These are phyloP conservation scores for Fusarium odoratissimum DNA, from an alignment of 2,329 filamentous ascomycete species.

Conservation along the genomic window DNA sequence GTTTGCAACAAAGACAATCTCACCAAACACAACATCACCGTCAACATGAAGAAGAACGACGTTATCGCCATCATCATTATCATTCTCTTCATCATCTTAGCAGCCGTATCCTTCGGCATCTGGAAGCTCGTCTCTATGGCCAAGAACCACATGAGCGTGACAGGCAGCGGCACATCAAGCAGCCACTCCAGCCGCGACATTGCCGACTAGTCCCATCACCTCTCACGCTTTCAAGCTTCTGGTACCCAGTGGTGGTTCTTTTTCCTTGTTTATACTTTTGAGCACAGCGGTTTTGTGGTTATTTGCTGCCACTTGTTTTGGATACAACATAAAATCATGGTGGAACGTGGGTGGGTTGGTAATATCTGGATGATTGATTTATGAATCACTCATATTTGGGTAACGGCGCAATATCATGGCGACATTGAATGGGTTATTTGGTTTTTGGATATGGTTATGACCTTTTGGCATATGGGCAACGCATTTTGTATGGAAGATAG, in stretches of 20 bases:
- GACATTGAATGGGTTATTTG: neutral
- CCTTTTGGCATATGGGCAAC: neutral
- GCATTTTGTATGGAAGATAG: slow-evolving; percentile 20
- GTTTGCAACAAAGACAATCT: neutral
- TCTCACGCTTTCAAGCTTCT: neutral
- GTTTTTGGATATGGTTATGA: slow-evolving; percentile 7
- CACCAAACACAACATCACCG: slow-evolving; percentile 18
- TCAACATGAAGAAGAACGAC: slow-evolving; percentile 72
- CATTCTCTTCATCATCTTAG: slow-evolving; percentile 71
- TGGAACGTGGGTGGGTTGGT: slow-evolving; percentile 12
- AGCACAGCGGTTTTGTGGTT: slow-evolving; percentile 21
- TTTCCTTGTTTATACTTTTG: slow-evolving; percentile 16
- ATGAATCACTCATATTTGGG: slow-evolving; percentile 27
- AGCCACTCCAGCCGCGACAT: slow-evolving; percentile 32
- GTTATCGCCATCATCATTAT: slow-evolving; percentile 77
- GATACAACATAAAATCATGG: slow-evolving; percentile 24
- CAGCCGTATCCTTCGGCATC: slow-evolving; percentile 71
- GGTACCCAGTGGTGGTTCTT: slow-evolving; percentile 13
- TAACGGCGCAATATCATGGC: slow-evolving; percentile 34
- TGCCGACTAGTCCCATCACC: slow-evolving; percentile 15
- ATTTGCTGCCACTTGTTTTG: slow-evolving; percentile 4
- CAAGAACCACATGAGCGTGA: slow-evolving; percentile 56
- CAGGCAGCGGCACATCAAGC: slow-evolving; percentile 43
- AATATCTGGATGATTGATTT: slow-evolving; percentile 22
- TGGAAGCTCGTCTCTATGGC: slow-evolving; percentile 69